These are phyloP conservation scores for Nicotiana benthamiana DNA, from an alignment of 257 asterid genomes.

Conservation along the genomic window DNA sequence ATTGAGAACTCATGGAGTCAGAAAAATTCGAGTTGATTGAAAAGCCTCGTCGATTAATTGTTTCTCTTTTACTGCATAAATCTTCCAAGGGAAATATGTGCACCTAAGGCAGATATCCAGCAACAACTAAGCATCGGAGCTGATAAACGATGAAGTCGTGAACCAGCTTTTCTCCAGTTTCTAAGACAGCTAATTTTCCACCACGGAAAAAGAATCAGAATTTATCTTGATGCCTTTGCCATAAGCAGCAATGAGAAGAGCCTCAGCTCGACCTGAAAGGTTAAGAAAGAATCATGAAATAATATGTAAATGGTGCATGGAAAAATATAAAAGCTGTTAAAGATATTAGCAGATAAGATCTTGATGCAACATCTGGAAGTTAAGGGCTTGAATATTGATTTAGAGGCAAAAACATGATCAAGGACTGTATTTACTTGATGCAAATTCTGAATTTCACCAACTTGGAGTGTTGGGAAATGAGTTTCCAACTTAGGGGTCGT, in stretches of 20 bases:
- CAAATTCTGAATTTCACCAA: background rate
- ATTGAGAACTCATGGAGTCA: background rate
- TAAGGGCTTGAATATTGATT: background rate
- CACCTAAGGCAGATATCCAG: background rate
- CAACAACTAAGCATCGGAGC: background rate
- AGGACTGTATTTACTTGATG: background rate
- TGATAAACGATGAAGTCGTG: background rate
- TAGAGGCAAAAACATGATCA: background rate
- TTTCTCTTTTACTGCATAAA: background rate
- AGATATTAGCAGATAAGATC: background rate
- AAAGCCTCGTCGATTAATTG: background rate
- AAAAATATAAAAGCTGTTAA: background rate
- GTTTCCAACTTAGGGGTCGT: background rate
- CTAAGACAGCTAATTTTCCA: conserved; percentile 18
- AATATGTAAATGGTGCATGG: background rate
- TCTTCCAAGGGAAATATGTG: background rate
- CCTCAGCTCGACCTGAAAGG: conserved; percentile 82
- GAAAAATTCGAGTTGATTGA: background rate
- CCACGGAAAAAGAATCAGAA: conserved; percentile 16
- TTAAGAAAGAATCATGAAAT: background rate
- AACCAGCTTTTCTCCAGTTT: background rate
- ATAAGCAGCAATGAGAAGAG: conserved; percentile 78
- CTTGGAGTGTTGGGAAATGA: background rate
- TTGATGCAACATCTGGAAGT: background rate
- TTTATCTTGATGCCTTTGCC: conserved; percentile 55